A percentile compares a stretch with the other conserved stretches of the same genome.
Conservation (phyloP, 2,329 filamentous ascomycete genomes). For the Purpureocillium takamizusanense region DNA sequence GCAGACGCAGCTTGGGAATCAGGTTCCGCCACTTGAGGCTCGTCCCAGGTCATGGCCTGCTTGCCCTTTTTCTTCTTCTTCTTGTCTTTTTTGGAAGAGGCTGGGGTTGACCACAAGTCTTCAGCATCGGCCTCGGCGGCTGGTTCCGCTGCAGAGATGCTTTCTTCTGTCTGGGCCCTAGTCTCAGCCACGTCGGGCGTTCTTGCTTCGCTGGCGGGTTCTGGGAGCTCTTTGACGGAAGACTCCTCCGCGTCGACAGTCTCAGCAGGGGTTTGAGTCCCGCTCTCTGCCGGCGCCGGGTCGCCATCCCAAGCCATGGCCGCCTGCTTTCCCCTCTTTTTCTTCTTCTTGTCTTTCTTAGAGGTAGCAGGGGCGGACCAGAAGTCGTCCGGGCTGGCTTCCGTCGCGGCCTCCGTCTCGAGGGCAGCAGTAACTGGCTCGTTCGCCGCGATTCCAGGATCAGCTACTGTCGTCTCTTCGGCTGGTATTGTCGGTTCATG, state of each 20-base stretch:
- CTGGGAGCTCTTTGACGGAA: too few relatives aligned
- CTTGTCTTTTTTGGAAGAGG: conserved; percentile 4
- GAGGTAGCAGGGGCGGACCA: conserved; percentile 1
- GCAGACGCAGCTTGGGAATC: neutral
- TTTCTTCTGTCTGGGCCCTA: neutral
- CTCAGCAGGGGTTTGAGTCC: neutral
- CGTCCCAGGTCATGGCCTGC: neutral
- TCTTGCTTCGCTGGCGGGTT: too few relatives aligned
- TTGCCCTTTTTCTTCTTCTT: conserved; percentile 2
- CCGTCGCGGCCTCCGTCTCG: neutral
- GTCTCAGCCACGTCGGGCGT: neutral
- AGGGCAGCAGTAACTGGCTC: too few relatives aligned
- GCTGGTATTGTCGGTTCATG: too few relatives aligned
- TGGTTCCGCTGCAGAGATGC: neutral
- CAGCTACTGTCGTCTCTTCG: neutral
- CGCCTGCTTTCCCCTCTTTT: conserved; percentile 5
- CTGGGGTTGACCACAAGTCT: conserved; percentile 1
- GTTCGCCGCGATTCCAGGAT: neutral
- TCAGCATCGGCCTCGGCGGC: conserved; percentile 1
- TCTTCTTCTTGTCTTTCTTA: conserved; percentile 8
- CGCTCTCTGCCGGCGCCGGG: neutral
- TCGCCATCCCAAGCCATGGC: neutral
- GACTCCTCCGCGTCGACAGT: neutral
- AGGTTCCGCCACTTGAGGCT: neutral
- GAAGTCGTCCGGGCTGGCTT: neutral